These are phyloP conservation scores for Calonectria ilicicola DNA, from an alignment of 2,329 filamentous ascomycete genomes.

Conservation along the genomic window DNA sequence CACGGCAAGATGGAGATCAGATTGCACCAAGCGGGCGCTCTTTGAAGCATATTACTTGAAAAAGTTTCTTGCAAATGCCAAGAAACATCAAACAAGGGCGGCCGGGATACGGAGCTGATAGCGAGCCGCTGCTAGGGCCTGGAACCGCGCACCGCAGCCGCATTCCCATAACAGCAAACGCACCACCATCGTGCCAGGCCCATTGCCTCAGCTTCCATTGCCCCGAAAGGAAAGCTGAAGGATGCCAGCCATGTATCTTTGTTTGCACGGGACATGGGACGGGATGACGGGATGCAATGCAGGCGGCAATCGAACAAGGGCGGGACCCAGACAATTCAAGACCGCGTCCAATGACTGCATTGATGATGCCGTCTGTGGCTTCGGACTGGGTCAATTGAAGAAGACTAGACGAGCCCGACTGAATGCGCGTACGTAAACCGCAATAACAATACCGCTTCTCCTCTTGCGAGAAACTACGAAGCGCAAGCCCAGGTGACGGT, in stretches of 20 bases:
- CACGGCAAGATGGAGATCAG: constrained; percentile 24
- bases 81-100: constrained; percentile 2
- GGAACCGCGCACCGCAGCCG: constrained; percentile 23
- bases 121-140: constrained; percentile 12
- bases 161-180: neutral
- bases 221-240: neutral
- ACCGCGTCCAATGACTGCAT: neutral
- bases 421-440: constrained; percentile 12
- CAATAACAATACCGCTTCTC: neutral
- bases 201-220: constrained; percentile 1
- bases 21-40: constrained; percentile 12
- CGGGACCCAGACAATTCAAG: neutral
- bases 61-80: neutral
- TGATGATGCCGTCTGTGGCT: neutral
- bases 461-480: neutral
- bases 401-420: neutral
- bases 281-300: neutral
- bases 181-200: constrained; percentile 22
- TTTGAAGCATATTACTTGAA: neutral
- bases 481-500: neutral
- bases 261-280: constrained; percentile 4
- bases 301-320: neutral
- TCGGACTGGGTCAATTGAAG: neutral
- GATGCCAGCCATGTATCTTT: neutral
- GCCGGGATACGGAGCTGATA: neutral